Conservation (phyloP, 352 stramenopile species). For the Phytophthora pisi region DNA sequence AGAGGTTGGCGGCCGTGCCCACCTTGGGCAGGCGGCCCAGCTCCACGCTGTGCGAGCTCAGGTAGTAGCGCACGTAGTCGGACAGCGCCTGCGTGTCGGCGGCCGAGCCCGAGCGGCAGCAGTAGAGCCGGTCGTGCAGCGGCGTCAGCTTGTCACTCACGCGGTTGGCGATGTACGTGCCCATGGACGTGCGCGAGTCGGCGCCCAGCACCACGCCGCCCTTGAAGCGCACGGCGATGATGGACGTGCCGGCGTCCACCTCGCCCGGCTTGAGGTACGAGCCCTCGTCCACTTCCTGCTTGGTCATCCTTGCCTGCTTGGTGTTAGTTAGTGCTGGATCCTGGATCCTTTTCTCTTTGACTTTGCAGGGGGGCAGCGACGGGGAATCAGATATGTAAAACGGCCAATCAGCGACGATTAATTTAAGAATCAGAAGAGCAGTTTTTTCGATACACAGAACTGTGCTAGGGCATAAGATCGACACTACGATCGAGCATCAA, state of each 20-base stretch:
- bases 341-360: slow-evolving; percentile 22
- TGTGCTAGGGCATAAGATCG: too few relatives aligned
- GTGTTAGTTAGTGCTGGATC: too few relatives aligned
- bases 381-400: too few relatives aligned
- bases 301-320: slow-evolving; percentile 37
- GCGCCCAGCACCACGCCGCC: slow-evolving; percentile 97
- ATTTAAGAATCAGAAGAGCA: too few relatives aligned
- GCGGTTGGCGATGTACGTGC: slow-evolving; percentile 98
- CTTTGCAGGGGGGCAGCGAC: not conserved
- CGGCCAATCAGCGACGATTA: too few relatives aligned
- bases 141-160: slow-evolving; percentile 98
- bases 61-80: slow-evolving; percentile 85
- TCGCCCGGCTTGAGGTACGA: slow-evolving; percentile 89
- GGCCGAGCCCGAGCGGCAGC: slow-evolving; percentile 96
- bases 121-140: slow-evolving; percentile 98
- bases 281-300: slow-evolving; percentile 61
- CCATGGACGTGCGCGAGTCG: slow-evolving; percentile 94
- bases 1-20: slow-evolving; percentile 97
- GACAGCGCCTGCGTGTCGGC: slow-evolving; percentile 96
- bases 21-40: slow-evolving; percentile 94
- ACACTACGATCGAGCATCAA: not conserved
- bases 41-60: slow-evolving; percentile 78
- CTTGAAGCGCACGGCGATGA: slow-evolving; percentile 97
- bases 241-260: slow-evolving; percentile 97
- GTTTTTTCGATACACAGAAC: too few relatives aligned